Evolutionary conservation across 805 yeast genomes (phyloP).

Genomic region (Kazachstania kunashirensis): DNA sequence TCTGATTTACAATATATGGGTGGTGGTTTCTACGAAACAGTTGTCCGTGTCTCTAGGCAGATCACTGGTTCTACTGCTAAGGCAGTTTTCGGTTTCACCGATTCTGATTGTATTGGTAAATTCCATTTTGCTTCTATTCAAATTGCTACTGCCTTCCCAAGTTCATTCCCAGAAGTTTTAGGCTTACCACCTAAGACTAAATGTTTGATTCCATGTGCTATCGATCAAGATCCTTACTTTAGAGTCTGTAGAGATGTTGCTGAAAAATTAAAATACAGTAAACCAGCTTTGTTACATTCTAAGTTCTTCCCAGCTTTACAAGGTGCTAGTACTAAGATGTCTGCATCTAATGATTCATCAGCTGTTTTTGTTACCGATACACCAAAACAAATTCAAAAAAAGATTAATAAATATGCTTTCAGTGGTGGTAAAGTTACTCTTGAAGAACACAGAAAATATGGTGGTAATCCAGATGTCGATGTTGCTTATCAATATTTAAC

Average conservation of each 20-base stretch:
- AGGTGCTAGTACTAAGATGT: constrained; percentile 94
- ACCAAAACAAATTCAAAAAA: constrained; percentile 82
- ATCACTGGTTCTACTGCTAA: constrained; percentile 95
- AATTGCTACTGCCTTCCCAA: constrained; percentile 92
- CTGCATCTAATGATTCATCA: constrained; percentile 82
- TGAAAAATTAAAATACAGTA: constrained; percentile 76
- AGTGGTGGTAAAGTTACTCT: constrained; percentile 83
- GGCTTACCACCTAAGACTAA: constrained; percentile 86
- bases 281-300: constrained; percentile 88
- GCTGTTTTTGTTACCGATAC: constrained; percentile 96
- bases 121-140: constrained; percentile 93
- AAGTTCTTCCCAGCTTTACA: constrained; percentile 97
- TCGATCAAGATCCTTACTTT: constrained; percentile 98
- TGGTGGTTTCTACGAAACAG: constrained; percentile 87
- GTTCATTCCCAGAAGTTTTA: constrained; percentile 88
- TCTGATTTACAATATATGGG: constrained; percentile 91
- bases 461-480: constrained; percentile 93
- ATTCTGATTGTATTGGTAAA: constrained; percentile 90
- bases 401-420: constrained; percentile 92
- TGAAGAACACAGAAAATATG: constrained; percentile 83
- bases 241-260: constrained; percentile 97
- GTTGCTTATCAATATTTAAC: constrained; percentile 89
- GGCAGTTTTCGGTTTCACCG: constrained; percentile 93
- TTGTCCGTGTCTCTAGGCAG: constrained; percentile 84
- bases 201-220: constrained; percentile 96